A percentile compares a stretch with the other conserved stretches of the same genome.
These are phyloP conservation scores for Juglanconis sp. DNA, from an alignment of 2,329 filamentous ascomycete species.

Conservation along the genomic window DNA sequence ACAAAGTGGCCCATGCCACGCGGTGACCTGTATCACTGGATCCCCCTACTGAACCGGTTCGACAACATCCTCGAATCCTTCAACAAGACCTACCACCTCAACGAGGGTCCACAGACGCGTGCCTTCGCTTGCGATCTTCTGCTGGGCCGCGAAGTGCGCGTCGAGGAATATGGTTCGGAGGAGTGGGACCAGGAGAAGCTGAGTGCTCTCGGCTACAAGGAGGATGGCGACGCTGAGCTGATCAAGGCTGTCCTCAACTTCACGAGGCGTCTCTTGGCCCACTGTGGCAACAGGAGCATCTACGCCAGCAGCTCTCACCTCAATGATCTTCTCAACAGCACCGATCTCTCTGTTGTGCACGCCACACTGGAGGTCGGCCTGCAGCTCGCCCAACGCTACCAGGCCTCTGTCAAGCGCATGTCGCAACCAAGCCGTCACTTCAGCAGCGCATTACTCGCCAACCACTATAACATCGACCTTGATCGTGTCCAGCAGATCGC, in stretches of 20 bases:
- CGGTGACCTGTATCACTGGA: conserved; percentile 98
- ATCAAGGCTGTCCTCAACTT: conserved; percentile 80
- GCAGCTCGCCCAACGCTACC: conserved; percentile 87
- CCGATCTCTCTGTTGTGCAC: conserved; percentile 74
- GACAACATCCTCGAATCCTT: conserved; percentile 83
- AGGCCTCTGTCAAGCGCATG: conserved; percentile 79
- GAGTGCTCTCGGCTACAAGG: conserved; percentile 58
- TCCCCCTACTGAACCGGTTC: conserved; percentile 87
- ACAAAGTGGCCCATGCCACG: conserved; percentile 91
- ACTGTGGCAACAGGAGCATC: conserved; percentile 93
- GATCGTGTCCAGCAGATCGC: conserved; percentile 84
- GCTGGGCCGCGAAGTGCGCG: conserved; percentile 52
- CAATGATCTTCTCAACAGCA: conserved; percentile 85
- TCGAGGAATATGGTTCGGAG: conserved; percentile 49
- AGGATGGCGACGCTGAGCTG: conserved; percentile 77
- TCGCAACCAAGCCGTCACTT: conserved; percentile 63
- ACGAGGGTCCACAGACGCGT: conserved; percentile 73
- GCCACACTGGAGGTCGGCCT: conserved; percentile 76
- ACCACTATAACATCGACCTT: conserved; percentile 77
- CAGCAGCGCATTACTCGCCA: conserved; percentile 70
- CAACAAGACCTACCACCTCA: conserved; percentile 75
- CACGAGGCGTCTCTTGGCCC: conserved; percentile 82
- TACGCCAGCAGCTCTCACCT: conserved; percentile 91
- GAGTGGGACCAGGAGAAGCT: conserved; percentile 47
- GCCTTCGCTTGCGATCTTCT: conserved; percentile 69